Evolutionary conservation across 768 basidiomycete species (phyloP), one percentile per base, ranked within the genome.

Genomic region (Hebeloma cylindrosporum): DNA sequence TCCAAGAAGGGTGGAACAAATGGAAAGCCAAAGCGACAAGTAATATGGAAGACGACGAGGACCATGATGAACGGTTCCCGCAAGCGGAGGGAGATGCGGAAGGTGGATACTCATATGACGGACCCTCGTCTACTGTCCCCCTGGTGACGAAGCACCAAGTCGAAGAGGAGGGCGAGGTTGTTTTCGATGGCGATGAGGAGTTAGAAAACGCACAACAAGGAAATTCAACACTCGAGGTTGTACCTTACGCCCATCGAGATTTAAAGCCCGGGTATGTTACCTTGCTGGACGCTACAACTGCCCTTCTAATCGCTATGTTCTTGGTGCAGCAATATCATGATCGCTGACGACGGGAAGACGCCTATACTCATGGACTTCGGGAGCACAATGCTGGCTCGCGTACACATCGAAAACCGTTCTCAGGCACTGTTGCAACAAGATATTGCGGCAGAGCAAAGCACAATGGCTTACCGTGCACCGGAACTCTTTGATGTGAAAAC

Each of bases 341-440:
- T 98, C 46, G 79, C 93, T 10, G 95, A 99, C 58, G 89, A 96
- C 42, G 92, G 89, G 2, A 73, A 78, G 7, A 74, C 71, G 17
- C 89, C 96, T 1, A 89, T 99, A 47, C 79, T 99, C 7, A 99
- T 99, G 96, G 96, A 99, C 66, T 93, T 99, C 65, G 96, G 96
- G 14, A 96, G 93, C 51, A 79, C 87, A 2, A 74, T 85, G 58
- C 89, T 88, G 63, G 96, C 96, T 3, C 75, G 94, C 22, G 80
- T 98, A 46, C 73, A 71, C 18, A 77, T 98, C 46, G 80, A 87
- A 48, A 92, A 80, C 45, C 78, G 96, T 18, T 83, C 85, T 18
- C 86, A 93, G 62, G 96, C 96, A 0, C 65, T 99, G 34, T 58
- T 88, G 13, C 93, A 97, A 54, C 96, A 98, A 73, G 96, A 99